These are phyloP conservation scores for Hypoxylon sp. DNA, from an alignment of 2,329 filamentous ascomycete species.

Conservation along the genomic window DNA sequence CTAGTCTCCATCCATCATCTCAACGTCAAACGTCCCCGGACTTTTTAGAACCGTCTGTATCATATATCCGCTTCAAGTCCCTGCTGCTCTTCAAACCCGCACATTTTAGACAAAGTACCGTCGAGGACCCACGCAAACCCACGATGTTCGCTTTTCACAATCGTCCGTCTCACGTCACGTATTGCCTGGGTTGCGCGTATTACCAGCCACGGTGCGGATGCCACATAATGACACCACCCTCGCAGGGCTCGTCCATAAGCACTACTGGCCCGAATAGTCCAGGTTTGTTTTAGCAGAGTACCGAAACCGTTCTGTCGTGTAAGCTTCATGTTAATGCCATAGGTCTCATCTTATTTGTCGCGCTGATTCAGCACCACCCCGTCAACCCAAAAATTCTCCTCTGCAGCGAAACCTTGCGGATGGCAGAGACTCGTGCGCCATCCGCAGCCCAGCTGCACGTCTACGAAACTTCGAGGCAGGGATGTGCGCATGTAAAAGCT, in stretches of 20 bases:
- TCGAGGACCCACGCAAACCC: conserved; percentile 34
- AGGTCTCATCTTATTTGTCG: conserved; percentile 27
- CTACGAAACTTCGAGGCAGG: conserved; percentile 31
- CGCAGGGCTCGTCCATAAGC: conserved; percentile 37
- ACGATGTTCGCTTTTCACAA: conserved; percentile 23
- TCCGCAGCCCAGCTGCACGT: conserved; percentile 30
- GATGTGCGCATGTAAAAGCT: conserved; percentile 4
- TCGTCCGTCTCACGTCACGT: conserved; percentile 19
- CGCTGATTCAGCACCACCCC: conserved; percentile 19
- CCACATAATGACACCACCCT: conserved; percentile 40
- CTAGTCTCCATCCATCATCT: conserved; percentile 20
- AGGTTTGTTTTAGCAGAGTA: conserved; percentile 41
- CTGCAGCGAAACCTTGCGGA: conserved; percentile 33
- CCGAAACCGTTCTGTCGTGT: conserved; percentile 47
- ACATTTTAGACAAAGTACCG: conserved; percentile 34
- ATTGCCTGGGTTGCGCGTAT: conserved; percentile 18
- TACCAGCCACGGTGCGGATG: conserved; percentile 33
- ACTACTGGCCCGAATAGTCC: conserved; percentile 38
- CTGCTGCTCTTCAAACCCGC: conserved; percentile 25
- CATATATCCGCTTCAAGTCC: conserved; percentile 41
- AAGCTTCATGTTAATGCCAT: conserved; percentile 33
- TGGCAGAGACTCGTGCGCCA: conserved; percentile 28
- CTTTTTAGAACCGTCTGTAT: conserved; percentile 40
- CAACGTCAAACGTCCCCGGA: conserved; percentile 36
- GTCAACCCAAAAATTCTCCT: conserved; percentile 39